Evolutionary conservation across 495 filamentous ascomycete species (phyloP), one percentile per base, ranked within the genome.

Genomic region (Hypoxylon fragiforme): DNA sequence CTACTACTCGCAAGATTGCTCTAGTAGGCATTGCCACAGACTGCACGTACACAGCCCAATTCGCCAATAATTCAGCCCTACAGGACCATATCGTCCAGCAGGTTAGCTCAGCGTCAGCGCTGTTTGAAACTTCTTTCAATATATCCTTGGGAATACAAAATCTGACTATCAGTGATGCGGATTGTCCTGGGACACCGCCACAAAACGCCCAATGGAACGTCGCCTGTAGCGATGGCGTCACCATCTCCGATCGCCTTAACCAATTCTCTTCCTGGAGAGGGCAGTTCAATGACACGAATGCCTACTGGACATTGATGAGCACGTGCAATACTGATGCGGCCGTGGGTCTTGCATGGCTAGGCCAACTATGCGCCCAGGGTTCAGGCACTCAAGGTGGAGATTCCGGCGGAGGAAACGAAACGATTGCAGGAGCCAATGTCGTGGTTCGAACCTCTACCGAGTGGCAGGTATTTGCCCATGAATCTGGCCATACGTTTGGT

Each of bases 401-500:
- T 7, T 70, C 65, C 31, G 71, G 73, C 14, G 69, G 71, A 8
- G 65, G 62, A n/a, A 77, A 78, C 41, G 87, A 88, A 66, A 84
- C 83, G 1, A 85, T 95, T 37, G 85, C 85, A 14, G 88, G 89
- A 15, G 86, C 94, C 35, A 97, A 97, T 67, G 90, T 98, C 18
- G 91, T 98, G 14, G 87, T 91, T 13, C 83, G 84, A 40, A 96
- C 89, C 1, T 74, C 81, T 8, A 87, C 82, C 15, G 90, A 95
- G 60, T 98, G 95, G 95, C 90, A 96, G 67, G 89, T 98, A 43
- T 91, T 97, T 72, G 92, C 94, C 52, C 94, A 98, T 63, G 95
- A 98, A 69, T 84, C 88, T 9, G 94, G 94, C 7, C 94, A 98
- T 59, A 97, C 90, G 0, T 96, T 96, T 63, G 94, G 94, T 34